Percentiles rank a stretch among this genome's conserved stretches.
phyloP scores from a whole-genome alignment of 768 basidiomycete species.

The Leccinellum albellum region DNA sequence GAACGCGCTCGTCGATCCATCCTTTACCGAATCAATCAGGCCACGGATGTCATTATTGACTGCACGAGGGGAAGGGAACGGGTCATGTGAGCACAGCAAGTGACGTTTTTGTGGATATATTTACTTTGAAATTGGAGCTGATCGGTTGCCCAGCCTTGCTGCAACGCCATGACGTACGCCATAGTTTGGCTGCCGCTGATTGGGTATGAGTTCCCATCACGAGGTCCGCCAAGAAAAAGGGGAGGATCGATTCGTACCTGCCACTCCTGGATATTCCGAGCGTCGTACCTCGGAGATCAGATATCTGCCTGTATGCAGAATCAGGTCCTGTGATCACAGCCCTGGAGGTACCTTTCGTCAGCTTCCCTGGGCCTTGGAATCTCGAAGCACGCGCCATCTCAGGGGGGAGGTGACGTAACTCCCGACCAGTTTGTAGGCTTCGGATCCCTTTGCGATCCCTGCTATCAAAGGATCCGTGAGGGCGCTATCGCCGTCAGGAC shows the following conservation, averaged over 20 bases:
- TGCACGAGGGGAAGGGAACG: no score
- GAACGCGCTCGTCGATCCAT: constrained; percentile 83
- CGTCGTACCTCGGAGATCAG: constrained; percentile 74
- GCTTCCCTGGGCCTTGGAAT: not conserved
- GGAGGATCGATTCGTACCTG: constrained; percentile 43
- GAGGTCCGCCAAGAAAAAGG: not conserved
- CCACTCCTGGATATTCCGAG: constrained; percentile 88
- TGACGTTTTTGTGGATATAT: constrained; percentile 33
- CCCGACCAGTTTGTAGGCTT: constrained; percentile 86
- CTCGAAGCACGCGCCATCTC: constrained; percentile 58
- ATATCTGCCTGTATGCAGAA: constrained; percentile 63
- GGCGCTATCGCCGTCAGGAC: constrained; percentile 46
- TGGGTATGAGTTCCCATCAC: not conserved
- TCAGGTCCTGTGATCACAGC: constrained; percentile 85
- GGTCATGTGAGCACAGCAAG: not conserved
- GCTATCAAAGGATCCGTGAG: constrained; percentile 90
- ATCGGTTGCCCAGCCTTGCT: constrained; percentile 75
- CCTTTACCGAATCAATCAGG: constrained; percentile 82
- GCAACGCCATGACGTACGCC: constrained; percentile 91
- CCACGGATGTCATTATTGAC: constrained; percentile 82
- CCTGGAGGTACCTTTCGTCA: constrained; percentile 40
- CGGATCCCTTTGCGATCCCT: constrained; percentile 86
- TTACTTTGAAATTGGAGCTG: constrained; percentile 71
- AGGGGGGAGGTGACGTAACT: constrained; percentile 88
- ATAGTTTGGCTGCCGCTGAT: constrained; percentile 82